Evolutionary conservation across 345 rosid species (phyloP).

Genomic region (Populus davidiana): DNA sequence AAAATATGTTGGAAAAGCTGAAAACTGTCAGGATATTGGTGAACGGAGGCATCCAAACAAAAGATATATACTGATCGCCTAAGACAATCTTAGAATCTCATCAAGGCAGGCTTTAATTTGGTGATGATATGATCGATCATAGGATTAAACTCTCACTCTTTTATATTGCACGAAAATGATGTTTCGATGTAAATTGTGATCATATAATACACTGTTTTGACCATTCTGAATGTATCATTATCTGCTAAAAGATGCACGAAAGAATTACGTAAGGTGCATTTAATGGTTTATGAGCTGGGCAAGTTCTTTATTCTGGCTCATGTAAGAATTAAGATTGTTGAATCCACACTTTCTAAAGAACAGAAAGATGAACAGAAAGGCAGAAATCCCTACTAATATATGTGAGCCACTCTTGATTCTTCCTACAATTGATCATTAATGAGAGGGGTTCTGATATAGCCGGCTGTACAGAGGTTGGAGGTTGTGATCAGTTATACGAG

Average conservation of each 20-base stretch:
- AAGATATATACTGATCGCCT: constrained; percentile 2
- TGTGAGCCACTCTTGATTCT: no score
- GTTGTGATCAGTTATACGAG: no score
- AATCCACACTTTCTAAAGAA: no score
- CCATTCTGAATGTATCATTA: neutral
- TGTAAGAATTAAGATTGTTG: no score
- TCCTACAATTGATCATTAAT: no score
- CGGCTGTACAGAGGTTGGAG: no score
- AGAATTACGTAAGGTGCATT: no score
- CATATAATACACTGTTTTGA: neutral
- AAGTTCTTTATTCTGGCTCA: neutral
- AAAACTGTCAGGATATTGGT: constrained; percentile 13
- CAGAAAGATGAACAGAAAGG: no score
- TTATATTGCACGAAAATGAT: neutral
- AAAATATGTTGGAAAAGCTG: constrained; percentile 7
- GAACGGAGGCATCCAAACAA: constrained; percentile 23
- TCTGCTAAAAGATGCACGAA: neutral
- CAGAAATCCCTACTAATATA: no score
- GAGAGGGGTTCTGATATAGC: no score
- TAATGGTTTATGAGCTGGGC: neutral
- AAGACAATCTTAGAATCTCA: neutral
- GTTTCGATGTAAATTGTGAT: neutral
- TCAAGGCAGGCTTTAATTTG: neutral
- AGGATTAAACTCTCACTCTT: neutral
- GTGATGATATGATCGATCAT: neutral